Evolutionary conservation across 2,329 filamentous ascomycete genomes (phyloP), one percentile per base, ranked within the genome.

Genomic region (Colletotrichum lini): DNA sequence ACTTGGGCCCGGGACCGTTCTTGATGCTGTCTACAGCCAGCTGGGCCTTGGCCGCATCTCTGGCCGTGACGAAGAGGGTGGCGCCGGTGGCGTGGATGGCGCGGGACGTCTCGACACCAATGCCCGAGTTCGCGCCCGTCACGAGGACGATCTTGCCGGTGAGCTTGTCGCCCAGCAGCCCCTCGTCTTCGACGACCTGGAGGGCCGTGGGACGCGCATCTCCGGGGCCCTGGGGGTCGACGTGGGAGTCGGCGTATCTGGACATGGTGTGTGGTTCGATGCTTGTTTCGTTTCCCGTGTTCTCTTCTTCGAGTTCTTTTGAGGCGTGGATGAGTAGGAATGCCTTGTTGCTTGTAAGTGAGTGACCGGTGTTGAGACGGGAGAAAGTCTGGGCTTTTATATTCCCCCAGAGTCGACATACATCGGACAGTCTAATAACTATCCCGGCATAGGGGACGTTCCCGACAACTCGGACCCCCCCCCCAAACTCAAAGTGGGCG

Each of bases 41-140:
- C 67, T 79, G 75, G 9, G 78, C 80, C 62, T 81, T 83, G 10
- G 73, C 72, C 1, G 81, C 57, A 62, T 83, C 75, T 2, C 83
- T 77, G 0, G 78, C 82, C 1, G 80, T 79, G 3, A 82, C 71
- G 66, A 79, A 82, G n/a, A 85, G 65, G 3, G 71, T 79, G 0
- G 82, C 82, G 13, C 83, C 82, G 0, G 83, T 84, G 10, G 72
- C 60, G 15, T 76, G 72, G 0, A 85, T 74, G 2, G 82, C 82
- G 8, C 78, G 77, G 15, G 77, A 81, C 0, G 81, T 84, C 69
- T 82, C 81, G 40, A 82, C 74, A 8, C 82, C 82, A 21, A 83
- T 76, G 1, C 82, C 82, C 0, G 80, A 81, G 1, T 81, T 81
- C 59, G 74, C 76, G 15, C 82, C 82, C 1, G 82, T 83, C 64